Conservation (phyloP, 1,284 basidiomycete genomes). For the Pseudozyma flocculosa region DNA sequence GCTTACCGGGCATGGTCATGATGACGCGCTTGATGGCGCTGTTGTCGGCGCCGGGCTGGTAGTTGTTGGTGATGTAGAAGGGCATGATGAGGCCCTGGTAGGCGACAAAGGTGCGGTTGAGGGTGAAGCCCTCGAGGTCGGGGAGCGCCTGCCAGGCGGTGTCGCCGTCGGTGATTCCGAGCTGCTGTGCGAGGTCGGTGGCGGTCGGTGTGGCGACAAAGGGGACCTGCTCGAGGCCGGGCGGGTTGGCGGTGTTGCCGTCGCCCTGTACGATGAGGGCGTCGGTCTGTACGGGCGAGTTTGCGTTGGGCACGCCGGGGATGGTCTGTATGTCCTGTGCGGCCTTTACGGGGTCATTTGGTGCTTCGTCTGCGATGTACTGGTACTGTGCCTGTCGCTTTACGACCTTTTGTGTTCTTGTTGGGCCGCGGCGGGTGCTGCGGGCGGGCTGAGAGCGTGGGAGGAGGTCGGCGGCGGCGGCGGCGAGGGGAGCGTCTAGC, state of each 20-base stretch:
- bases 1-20: slow-evolving; percentile 48
- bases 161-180: slow-evolving; percentile 1
- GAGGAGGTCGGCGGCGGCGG: too few species aligned
- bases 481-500: too few species aligned
- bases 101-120: slow-evolving; percentile 36
- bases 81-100: slow-evolving; percentile 40
- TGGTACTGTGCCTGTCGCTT: slow-evolving; percentile 23
- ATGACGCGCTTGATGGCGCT: slow-evolving; percentile 41
- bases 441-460: too few species aligned
- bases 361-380: slow-evolving; percentile 28
- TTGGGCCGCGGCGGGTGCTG: too few species aligned
- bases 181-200: too few species aligned
- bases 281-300: slow-evolving; percentile 11
- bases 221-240: slow-evolving; percentile 22
- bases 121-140: slow-evolving; percentile 36
- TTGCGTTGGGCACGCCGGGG: slow-evolving; percentile 16
- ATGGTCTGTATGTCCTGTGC: slow-evolving; percentile 32
- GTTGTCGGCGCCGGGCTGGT: slow-evolving; percentile 24
- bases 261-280: slow-evolving; percentile 32
- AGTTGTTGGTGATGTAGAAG: slow-evolving; percentile 36
- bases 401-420: too few species aligned
- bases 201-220: slow-evolving; percentile 16
- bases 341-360: slow-evolving; percentile 25
- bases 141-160: slow-evolving; percentile 4
- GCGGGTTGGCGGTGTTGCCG: slow-evolving; percentile 15